phyloP scores from a whole-genome alignment of 2,329 filamentous ascomycete species.

The Celoporthe dispersa region DNA sequence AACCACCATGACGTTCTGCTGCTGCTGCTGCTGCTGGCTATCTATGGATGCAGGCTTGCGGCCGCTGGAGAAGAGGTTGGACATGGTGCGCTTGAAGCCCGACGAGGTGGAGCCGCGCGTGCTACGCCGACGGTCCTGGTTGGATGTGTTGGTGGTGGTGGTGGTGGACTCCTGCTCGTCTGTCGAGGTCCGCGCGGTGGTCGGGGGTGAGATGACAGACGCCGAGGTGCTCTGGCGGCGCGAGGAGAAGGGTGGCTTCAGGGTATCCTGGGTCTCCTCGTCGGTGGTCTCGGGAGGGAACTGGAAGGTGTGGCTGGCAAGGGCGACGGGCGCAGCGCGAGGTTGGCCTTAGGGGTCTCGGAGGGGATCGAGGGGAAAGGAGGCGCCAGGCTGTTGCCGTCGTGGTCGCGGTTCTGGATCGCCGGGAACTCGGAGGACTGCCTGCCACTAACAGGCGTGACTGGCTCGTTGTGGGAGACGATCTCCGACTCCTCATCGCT shows the following conservation, averaged over 20 bases:
- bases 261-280: background rate
- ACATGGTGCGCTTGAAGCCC: conserved; percentile 55
- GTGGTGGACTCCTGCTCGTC: conserved; percentile 31
- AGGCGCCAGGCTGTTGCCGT: conserved; percentile 34
- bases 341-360: conserved; percentile 21
- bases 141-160: conserved; percentile 25
- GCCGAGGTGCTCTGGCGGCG: conserved; percentile 16
- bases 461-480: conserved; percentile 63
- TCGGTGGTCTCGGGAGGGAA: conserved; percentile 3
- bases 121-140: conserved; percentile 45
- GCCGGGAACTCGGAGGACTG: conserved; percentile 60
- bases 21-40: conserved; percentile 18
- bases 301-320: conserved; percentile 18
- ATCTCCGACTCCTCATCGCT: conserved; percentile 62
- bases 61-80: conserved; percentile 48
- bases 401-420: conserved; percentile 45
- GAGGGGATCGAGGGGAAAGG: conserved; percentile 25
- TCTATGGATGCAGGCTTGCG: conserved; percentile 45
- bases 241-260: background rate
- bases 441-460: conserved; percentile 63
- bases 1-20: conserved; percentile 30
- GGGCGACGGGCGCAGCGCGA: conserved; percentile 19
- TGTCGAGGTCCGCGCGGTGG: conserved; percentile 28
- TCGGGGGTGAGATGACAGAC: conserved; percentile 15
- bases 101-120: conserved; percentile 47